A percentile compares a stretch with the other conserved stretches of the same genome.
phyloP scores from a whole-genome alignment of 768 basidiomycete genomes.

The Rhizopogon vinicolor region DNA sequence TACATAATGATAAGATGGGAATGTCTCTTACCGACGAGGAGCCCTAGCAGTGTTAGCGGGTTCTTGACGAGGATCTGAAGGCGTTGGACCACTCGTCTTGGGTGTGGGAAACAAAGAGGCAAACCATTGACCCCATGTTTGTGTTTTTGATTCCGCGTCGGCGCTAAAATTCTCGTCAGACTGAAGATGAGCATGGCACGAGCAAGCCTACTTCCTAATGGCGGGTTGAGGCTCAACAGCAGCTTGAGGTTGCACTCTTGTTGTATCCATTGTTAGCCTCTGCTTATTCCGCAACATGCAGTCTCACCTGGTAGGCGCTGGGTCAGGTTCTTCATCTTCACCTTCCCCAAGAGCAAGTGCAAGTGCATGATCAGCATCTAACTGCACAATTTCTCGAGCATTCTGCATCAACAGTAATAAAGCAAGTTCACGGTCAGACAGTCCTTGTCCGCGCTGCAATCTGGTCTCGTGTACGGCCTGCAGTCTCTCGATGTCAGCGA shows the following conservation, averaged over 20 bases:
- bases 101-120: conserved; percentile 7
- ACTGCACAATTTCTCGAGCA: conserved; percentile 9
- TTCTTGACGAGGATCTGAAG: neutral
- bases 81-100: neutral
- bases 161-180: neutral
- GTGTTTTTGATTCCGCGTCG: no score
- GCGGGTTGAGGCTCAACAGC: neutral
- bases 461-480: conserved; percentile 6
- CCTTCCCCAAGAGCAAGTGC: conserved; percentile 16
- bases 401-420: conserved; percentile 22
- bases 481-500: conserved; percentile 15
- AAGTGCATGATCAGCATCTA: conserved; percentile 18
- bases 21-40: conserved; percentile 8
- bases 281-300: neutral
- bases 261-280: neutral
- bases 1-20: neutral
- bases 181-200: neutral
- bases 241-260: neutral
- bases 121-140: conserved; percentile 13
- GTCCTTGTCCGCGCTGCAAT: neutral
- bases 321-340: neutral
- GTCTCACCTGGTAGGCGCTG: neutral
- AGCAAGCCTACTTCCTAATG: neutral
- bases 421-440: conserved; percentile 21
- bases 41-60: neutral